Percentiles rank a stretch among this genome's conserved stretches.
These are phyloP conservation scores for Auricularia auricula-judae DNA, from an alignment of 768 basidiomycete species.

Conservation along the genomic window DNA sequence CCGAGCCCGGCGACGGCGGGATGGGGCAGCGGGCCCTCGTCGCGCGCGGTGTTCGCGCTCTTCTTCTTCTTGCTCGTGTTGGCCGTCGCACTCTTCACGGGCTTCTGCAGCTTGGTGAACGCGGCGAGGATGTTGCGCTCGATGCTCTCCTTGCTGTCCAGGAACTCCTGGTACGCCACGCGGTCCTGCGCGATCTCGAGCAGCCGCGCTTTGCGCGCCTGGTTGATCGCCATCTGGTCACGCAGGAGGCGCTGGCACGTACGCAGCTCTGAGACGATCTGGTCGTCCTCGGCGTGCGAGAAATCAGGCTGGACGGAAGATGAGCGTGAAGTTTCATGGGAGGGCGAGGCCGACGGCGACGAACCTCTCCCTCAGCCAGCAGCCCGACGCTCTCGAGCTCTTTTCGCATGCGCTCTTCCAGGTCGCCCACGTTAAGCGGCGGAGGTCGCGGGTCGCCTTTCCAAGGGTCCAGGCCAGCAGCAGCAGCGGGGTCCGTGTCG, in stretches of 20 bases:
- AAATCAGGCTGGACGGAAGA: slow-evolving; percentile 49
- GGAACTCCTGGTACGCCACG: slow-evolving; percentile 85
- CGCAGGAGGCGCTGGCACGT: slow-evolving; percentile 78
- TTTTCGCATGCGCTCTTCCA: slow-evolving; percentile 38
- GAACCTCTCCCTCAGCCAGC: slow-evolving; percentile 22
- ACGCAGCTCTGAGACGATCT: slow-evolving; percentile 81
- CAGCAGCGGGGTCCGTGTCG: slow-evolving; percentile 58
- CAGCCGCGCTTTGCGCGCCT: slow-evolving; percentile 66
- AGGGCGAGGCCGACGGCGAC: not conserved
- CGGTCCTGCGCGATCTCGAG: slow-evolving; percentile 71
- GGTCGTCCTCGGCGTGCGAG: slow-evolving; percentile 78
- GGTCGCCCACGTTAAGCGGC: slow-evolving; percentile 65
- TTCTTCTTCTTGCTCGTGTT: slow-evolving; percentile 70
- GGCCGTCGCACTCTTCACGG: slow-evolving; percentile 39
- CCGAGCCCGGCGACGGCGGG: slow-evolving; percentile 62
- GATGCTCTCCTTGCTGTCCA: slow-evolving; percentile 71
- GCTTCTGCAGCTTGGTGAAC: slow-evolving; percentile 70
- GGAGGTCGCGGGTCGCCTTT: slow-evolving; percentile 29
- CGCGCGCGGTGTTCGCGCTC: slow-evolving; percentile 12
- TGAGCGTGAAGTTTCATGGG: slow-evolving; percentile 1
- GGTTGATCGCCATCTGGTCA: slow-evolving; percentile 69
- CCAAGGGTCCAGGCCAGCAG: slow-evolving; percentile 75
- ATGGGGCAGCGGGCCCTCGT: slow-evolving; percentile 35
- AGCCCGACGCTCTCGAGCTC: slow-evolving; percentile 28
- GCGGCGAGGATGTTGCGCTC: slow-evolving; percentile 72